Conservation (phyloP, 1,284 basidiomycete species). For the Rhizoctonia solani region DNA sequence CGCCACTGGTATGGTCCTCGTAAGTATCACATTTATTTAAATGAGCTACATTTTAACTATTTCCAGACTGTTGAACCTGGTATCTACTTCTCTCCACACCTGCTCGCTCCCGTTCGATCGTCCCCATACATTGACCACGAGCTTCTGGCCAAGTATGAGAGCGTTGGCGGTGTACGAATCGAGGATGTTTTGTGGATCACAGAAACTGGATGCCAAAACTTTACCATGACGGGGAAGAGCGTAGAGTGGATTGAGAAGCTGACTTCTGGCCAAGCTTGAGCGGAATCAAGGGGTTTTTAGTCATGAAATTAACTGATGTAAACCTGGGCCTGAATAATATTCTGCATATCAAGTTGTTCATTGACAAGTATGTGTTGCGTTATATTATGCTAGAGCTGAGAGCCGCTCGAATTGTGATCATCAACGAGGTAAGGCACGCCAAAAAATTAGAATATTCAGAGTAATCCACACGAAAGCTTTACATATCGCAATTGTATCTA, state of each 20-base stretch:
- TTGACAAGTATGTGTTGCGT: too few relatives aligned
- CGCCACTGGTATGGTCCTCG: constrained; percentile 79
- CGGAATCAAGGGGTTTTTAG: too few relatives aligned
- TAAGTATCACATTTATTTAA: constrained; percentile 42
- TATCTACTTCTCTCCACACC: constrained; percentile 80
- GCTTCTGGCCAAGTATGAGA: constrained; percentile 71
- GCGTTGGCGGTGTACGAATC: constrained; percentile 85
- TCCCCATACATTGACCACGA: constrained; percentile 73
- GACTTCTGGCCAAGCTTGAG: constrained; percentile 65
- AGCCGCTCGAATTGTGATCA: too few relatives aligned
- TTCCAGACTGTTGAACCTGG: constrained; percentile 83
- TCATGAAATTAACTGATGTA: too few relatives aligned
- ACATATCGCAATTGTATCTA: too few relatives aligned
- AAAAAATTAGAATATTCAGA: too few relatives aligned
- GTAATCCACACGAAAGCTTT: too few relatives aligned
- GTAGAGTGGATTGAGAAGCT: constrained; percentile 76
- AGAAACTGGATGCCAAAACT: constrained; percentile 66
- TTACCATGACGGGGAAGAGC: constrained; percentile 80
- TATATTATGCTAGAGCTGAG: too few relatives aligned
- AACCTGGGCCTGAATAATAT: too few relatives aligned
- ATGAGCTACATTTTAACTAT: constrained; percentile 35
- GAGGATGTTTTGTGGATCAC: constrained; percentile 86
- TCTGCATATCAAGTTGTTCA: too few relatives aligned
- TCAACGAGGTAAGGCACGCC: too few relatives aligned
- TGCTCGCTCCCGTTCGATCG: constrained; percentile 68